Evolutionary conservation across 192 early-diverging fungal genomes (phyloP).

Genomic region (Podila horticola): DNA sequence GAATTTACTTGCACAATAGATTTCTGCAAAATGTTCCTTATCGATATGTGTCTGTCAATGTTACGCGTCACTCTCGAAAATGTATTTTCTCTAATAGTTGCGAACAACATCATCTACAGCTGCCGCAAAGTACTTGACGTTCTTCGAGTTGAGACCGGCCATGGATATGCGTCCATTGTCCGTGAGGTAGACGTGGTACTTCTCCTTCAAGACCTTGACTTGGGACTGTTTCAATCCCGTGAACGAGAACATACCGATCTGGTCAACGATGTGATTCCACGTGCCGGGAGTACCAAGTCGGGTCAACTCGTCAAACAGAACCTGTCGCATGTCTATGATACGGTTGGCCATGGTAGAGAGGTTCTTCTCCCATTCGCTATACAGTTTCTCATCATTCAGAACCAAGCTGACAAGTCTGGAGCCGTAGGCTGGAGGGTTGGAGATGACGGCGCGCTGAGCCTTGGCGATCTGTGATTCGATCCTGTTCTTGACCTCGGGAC

Average conservation of each 20-base stretch:
- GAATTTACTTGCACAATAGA: too few relatives aligned
- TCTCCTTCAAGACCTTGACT: conserved; percentile 79
- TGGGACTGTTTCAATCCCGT: conserved; percentile 86
- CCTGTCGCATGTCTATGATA: conserved; percentile 89
- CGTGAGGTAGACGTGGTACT: conserved; percentile 95
- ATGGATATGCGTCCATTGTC: conserved; percentile 96
- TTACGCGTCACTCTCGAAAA: too few relatives aligned
- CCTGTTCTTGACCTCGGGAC: conserved; percentile 57
- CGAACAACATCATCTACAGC: conserved; percentile 93
- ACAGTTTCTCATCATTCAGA: conserved; percentile 81
- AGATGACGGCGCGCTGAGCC: conserved; percentile 85
- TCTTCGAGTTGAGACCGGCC: conserved; percentile 90
- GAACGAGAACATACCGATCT: conserved; percentile 99
- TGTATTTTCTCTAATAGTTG: conserved; percentile 36
- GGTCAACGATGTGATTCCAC: conserved; percentile 95
- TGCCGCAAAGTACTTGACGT: conserved; percentile 90
- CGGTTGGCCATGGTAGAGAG: conserved; percentile 87
- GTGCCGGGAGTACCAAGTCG: conserved; percentile 87
- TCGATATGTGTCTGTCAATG: too few relatives aligned
- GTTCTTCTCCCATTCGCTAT: conserved; percentile 84
- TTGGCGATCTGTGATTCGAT: conserved; percentile 88
- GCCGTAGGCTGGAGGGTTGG: conserved; percentile 92
- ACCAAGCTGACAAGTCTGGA: conserved; percentile 87
- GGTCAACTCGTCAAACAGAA: conserved; percentile 70
- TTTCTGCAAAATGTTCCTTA: too few relatives aligned